Percentiles rank a stretch among this genome's conserved stretches.
Evolutionary conservation across 768 basidiomycete genomes (phyloP).

Genomic region (Leucocoprinus sp.): DNA sequence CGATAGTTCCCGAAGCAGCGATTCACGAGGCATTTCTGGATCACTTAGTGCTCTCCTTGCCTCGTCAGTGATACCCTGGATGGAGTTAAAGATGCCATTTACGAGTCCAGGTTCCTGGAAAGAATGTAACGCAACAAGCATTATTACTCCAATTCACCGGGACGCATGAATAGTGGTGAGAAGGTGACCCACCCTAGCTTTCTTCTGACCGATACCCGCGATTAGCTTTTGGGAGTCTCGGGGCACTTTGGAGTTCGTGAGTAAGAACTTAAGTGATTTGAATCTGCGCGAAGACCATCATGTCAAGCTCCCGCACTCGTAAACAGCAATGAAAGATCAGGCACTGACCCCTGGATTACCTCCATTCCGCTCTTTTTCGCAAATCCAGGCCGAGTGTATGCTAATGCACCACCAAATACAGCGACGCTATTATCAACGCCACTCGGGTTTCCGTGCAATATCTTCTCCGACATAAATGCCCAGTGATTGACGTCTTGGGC

Average conservation of each 20-base stretch:
- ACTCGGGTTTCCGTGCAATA: conserved; percentile 94
- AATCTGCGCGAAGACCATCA: conserved; percentile 44
- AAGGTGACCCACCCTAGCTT: conserved; percentile 40
- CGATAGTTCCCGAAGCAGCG: conserved; percentile 58
- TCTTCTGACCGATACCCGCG: conserved; percentile 75
- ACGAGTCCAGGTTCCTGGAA: conserved; percentile 79
- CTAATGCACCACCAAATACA: conserved; percentile 86
- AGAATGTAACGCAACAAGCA: neutral
- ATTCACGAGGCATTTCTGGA: conserved; percentile 56
- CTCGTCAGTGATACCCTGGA: conserved; percentile 81
- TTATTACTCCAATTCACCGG: conserved; percentile 1
- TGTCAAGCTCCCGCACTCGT: conserved; percentile 4
- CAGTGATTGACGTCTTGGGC: conserved; percentile 85
- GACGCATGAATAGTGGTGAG: neutral
- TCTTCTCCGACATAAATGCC: conserved; percentile 94
- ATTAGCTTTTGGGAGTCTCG: conserved; percentile 94
- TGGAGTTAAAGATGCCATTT: conserved; percentile 65
- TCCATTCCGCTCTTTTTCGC: conserved; percentile 78
- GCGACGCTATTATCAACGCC: conserved; percentile 96
- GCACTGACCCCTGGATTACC: conserved; percentile 72
- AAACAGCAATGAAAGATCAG: conserved; percentile 4
- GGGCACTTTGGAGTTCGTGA: conserved; percentile 90
- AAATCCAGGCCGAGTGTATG: conserved; percentile 79
- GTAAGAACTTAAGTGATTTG: conserved; percentile 80
- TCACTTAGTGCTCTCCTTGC: conserved; percentile 70